Base-by-base conservation (phyloP, 495 filamentous ascomycete species). In the Aspergillus homomorphus region DNA sequence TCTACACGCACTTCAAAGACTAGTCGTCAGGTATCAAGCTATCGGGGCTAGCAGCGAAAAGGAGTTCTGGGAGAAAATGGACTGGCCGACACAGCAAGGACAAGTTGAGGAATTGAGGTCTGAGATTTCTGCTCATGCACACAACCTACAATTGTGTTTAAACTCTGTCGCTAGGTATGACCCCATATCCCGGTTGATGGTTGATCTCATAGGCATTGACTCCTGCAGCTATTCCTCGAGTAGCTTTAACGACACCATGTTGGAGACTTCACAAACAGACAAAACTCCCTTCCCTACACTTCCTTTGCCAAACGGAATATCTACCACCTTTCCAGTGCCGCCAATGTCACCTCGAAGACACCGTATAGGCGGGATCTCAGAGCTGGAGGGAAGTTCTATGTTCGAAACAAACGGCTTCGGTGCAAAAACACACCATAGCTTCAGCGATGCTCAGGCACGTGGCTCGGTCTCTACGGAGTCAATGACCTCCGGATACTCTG, bases 111-210 rank as follows among this genome's bases (percentile, higher is more conserved):
- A 72, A 15, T 58, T 76, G 10, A 74, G 66, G 53, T 71, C 70
- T 2, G 72, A 70, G 42, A 63, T 76, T 6, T 72, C 73, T 66
- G 64, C 71, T 10, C 68, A 75, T 48, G 62, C 62, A 9, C 73
- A 67, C 59, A 69, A 73, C 30, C 53, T 77, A 28, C 69, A 65
- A 54, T 45, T 76, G 20, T 77, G 69, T 33, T 69, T 72, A 64
- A 73, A 65, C 53, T 68, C 68, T 0, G 72, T 74, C n/a, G 65
- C 65, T 22, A 70, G 68, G 72, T 76, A 53, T 60, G 73, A 10
- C 33, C 20, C 24, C 28, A 21, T 3, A n/a, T 46, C 4, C 23
- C 12, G 1, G 26, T 10, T 5, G 4, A 38, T 2, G 0, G 14
- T 28, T 18, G 16, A 12, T 26, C 14, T n/a, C 14, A 28, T 50